Percentiles rank a stretch among this genome's conserved stretches.
These are phyloP conservation scores for Calonectria fujianensis DNA, from an alignment of 2,329 filamentous ascomycete species.

Conservation along the genomic window DNA sequence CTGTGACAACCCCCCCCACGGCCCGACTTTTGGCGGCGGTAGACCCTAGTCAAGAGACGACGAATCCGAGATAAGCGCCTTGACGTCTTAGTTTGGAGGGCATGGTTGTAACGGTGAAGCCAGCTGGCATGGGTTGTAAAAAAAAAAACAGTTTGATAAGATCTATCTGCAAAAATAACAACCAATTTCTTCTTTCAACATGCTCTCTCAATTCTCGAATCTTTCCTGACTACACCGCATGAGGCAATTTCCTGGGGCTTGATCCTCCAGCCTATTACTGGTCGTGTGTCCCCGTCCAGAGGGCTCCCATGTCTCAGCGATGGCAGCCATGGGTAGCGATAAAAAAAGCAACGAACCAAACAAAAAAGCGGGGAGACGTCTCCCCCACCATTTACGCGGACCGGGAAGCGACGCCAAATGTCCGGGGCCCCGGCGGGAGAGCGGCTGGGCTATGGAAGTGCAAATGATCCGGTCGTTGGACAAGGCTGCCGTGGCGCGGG, in stretches of 20 bases:
- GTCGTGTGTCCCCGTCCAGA: background rate
- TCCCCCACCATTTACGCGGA: constrained; percentile 40
- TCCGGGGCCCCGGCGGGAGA: constrained; percentile 46
- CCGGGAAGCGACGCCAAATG: constrained; percentile 37
- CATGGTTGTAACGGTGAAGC: background rate
- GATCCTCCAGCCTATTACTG: background rate
- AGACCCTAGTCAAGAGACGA: constrained; percentile 31
- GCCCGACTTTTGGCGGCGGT: constrained; percentile 23
- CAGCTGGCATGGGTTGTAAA: background rate
- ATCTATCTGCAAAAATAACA: background rate
- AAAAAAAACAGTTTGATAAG: background rate
- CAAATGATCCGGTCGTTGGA: constrained; percentile 10
- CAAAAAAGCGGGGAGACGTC: constrained; percentile 34
- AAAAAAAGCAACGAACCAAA: constrained; percentile 46
- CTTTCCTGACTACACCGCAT: background rate
- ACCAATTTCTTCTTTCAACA: background rate
- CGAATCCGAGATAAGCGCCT: constrained; percentile 40
- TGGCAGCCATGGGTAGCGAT: constrained; percentile 5
- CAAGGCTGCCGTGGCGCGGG: constrained; percentile 16
- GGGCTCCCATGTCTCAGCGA: background rate
- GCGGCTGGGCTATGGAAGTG: constrained; percentile 6
- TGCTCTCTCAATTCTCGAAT: background rate
- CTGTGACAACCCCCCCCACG: constrained; percentile 35
- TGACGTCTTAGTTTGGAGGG: background rate
- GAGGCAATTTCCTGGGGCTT: constrained; percentile 1